Evolutionary conservation across 2,329 filamentous ascomycete species (phyloP), one percentile per base, ranked within the genome.

Genomic region (Emericellopsis atlantica): DNA sequence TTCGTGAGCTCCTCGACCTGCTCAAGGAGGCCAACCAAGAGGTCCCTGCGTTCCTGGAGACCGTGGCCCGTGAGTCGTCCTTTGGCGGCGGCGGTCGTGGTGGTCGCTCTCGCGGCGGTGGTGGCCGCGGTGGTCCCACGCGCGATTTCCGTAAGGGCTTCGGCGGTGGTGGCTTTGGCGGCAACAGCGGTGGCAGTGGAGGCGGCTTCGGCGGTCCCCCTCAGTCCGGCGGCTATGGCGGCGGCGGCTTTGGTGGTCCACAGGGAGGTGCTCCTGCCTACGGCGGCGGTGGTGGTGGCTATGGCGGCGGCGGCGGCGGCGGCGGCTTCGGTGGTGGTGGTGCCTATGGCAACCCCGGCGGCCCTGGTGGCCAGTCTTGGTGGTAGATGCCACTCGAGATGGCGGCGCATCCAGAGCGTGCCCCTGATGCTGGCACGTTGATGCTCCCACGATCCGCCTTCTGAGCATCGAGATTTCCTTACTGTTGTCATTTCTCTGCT

Each of bases 1-100:
- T 96, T 49, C 84, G 92, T 51, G 92, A 96, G 54, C 79, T 98
- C 46, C 77, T 98, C 53, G 92, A 98, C n/a, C 79, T 98, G 23
- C 77, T 98, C 51, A 96, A 96, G 74, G 92, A 98, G 65, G 92
- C 92, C 51, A 94, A 98, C 70, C 92, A 98, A 65, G 92, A 98
- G 57, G 78, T 96, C 47, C 92, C 92, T 26, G 61, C 74, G 37
- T 98, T 96, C 78, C 75, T 98, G 45, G 92, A 98, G 75, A 93
- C 84, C 57, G 95, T 98, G 65, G 90, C 92, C 54, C 88, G 92
- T 48, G 92, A 98, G 67, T 84, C 87, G 48, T 84, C 84, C 53
- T 95, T 79, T 51, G 85, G 86, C 43, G 83, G 87, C 40, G 73
- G 86, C 40, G 63, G 81, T 38, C 67, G 81, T 42, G 64, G 80